A percentile compares a stretch with the other conserved stretches of the same genome.
phyloP scores from a whole-genome alignment of 106 monocot genomes.

The Dendrobium huoshanense region DNA sequence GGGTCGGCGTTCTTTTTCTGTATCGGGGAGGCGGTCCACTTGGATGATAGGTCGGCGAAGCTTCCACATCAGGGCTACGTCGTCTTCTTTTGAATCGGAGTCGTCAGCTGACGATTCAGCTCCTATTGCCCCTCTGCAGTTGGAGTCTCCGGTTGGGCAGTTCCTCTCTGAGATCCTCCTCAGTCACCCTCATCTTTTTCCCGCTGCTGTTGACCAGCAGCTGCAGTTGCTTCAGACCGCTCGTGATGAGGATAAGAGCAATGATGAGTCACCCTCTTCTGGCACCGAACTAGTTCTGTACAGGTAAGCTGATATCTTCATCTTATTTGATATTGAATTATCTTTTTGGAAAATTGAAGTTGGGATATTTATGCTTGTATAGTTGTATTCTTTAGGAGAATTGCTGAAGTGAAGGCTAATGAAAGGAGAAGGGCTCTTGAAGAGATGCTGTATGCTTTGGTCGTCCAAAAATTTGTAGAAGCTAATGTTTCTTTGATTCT shows the following conservation, averaged over 20 bases:
- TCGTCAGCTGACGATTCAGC: slow-evolving; percentile 13
- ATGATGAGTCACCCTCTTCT: slow-evolving; percentile 41
- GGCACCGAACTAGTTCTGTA: slow-evolving; percentile 66
- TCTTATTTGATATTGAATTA: not conserved
- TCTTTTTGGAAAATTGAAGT: not conserved
- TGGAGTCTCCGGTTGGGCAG: slow-evolving; percentile 84
- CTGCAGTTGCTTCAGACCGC: slow-evolving; percentile 75
- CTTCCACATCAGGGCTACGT: slow-evolving; percentile 24
- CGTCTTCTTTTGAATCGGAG: slow-evolving; percentile 12
- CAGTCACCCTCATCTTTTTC: slow-evolving; percentile 81
- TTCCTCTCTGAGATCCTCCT: slow-evolving; percentile 76
- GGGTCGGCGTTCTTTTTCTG: slow-evolving; percentile 22
- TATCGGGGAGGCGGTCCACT: slow-evolving; percentile 10
- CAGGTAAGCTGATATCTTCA: slow-evolving; percentile 16
- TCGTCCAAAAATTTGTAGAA: slow-evolving; percentile 86
- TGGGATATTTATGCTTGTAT: not conserved
- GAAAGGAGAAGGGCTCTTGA: slow-evolving; percentile 69
- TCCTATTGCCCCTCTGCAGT: slow-evolving; percentile 69
- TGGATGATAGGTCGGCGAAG: slow-evolving; percentile 13
- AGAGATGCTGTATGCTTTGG: slow-evolving; percentile 77
- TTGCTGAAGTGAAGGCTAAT: slow-evolving; percentile 85
- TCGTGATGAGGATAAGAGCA: slow-evolving; percentile 46
- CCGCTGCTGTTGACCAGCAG: slow-evolving; percentile 90
- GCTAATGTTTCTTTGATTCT: slow-evolving; percentile 70
- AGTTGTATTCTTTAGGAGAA: slow-evolving; percentile 46